These are phyloP conservation scores for Paraglomus brasilianum DNA, from an alignment of 192 early-diverging fungal species.

Conservation along the genomic window DNA sequence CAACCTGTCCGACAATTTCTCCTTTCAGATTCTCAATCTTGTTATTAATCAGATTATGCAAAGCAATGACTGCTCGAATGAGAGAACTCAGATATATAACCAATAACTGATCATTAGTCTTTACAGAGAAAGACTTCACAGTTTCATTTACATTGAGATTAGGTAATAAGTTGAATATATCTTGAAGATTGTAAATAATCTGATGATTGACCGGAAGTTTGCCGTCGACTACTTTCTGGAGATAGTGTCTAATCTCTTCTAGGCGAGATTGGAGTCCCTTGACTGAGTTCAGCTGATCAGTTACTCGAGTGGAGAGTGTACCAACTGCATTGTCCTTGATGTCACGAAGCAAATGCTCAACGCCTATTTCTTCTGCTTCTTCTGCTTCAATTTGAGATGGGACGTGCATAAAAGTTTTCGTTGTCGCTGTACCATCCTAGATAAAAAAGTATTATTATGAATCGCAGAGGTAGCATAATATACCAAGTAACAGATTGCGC, in stretches of 20 bases:
- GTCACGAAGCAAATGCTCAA: conserved; percentile 96
- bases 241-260: conserved; percentile 83
- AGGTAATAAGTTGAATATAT: conserved; percentile 97
- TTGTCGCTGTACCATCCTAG: conserved; percentile 95
- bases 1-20: conserved; percentile 45
- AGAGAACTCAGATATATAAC: conserved; percentile 91
- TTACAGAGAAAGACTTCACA: conserved; percentile 81
- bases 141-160: conserved; percentile 81
- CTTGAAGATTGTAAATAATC: conserved; percentile 97
- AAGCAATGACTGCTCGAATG: conserved; percentile 92
- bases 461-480: conserved; percentile 27
- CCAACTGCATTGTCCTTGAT: conserved; percentile 98
- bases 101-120: conserved; percentile 95
- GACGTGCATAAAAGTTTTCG: conserved; percentile 96
- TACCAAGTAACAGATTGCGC: neutral
- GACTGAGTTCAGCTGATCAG: conserved; percentile 88
- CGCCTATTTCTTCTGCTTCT: conserved; percentile 99
- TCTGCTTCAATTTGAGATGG: conserved; percentile 96
- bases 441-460: conserved; percentile 12
- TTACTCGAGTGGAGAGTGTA: conserved; percentile 90
- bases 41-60: conserved; percentile 97
- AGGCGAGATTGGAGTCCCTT: conserved; percentile 84
- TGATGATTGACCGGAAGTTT: conserved; percentile 92
- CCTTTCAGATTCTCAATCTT: conserved; percentile 87
- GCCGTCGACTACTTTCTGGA: conserved; percentile 84